These are phyloP conservation scores for Leishmania aethiopica DNA, from an alignment of 208 protist species.

Conservation along the genomic window DNA sequence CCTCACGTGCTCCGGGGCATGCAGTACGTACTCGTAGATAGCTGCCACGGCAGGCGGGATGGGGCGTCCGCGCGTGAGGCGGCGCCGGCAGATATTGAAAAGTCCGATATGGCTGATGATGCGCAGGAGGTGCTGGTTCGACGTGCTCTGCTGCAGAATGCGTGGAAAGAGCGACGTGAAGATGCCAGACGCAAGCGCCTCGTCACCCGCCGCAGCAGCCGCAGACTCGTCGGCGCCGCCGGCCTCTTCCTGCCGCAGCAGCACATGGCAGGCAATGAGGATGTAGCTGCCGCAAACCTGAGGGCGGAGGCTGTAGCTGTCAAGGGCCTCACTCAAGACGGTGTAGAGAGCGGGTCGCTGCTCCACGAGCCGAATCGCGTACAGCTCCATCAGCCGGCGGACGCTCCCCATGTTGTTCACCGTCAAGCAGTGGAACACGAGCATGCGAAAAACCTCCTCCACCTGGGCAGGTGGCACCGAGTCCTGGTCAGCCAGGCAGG, in stretches of 20 bases:
- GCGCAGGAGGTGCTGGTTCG: slow-evolving; percentile 91
- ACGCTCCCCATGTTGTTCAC: slow-evolving; percentile 91
- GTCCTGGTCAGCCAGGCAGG: slow-evolving; percentile 41
- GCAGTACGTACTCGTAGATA: slow-evolving; percentile 74
- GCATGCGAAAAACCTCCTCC: slow-evolving; percentile 39
- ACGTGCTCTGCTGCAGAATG: slow-evolving; percentile 84
- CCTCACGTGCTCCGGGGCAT: slow-evolving; percentile 76
- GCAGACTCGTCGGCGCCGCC: neutral
- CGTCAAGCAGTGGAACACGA: slow-evolving; percentile 59
- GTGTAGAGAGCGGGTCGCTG: slow-evolving; percentile 57
- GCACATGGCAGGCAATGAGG: slow-evolving; percentile 68
- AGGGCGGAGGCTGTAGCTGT: slow-evolving; percentile 62
- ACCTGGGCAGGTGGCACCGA: slow-evolving; percentile 23
- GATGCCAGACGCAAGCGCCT: slow-evolving; percentile 25
- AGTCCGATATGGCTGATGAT: slow-evolving; percentile 88
- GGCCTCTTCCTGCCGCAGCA: slow-evolving; percentile 50
- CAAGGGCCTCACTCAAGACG: slow-evolving; percentile 54
- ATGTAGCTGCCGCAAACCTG: slow-evolving; percentile 87
- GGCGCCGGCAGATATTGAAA: slow-evolving; percentile 52
- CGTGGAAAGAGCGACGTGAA: slow-evolving; percentile 60
- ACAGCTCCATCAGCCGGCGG: slow-evolving; percentile 89
- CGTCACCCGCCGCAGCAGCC: neutral
- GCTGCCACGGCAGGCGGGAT: slow-evolving; percentile 24
- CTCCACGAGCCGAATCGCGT: slow-evolving; percentile 66
- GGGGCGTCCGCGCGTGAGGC: slow-evolving; percentile 28